phyloP scores from a whole-genome alignment of 169 alveolate genomes.

The Miamiensis avidus region DNA sequence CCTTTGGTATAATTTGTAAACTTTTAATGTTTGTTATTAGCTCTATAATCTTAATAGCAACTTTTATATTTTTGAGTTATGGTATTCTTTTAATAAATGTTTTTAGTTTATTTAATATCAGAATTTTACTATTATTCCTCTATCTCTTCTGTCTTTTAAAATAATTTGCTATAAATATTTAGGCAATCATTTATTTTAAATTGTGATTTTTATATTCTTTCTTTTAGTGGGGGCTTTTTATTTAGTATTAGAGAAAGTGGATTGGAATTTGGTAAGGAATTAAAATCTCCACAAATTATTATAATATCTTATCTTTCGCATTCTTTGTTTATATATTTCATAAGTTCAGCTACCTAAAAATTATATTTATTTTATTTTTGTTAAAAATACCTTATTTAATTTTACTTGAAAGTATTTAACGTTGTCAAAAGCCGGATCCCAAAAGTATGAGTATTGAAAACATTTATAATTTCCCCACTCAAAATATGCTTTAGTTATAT shows the following conservation, averaged over 20 bases:
- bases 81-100: too few species aligned
- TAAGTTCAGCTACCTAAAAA: neutral
- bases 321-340: too few species aligned
- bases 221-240: neutral
- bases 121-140: neutral
- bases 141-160: neutral
- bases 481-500: too few species aligned
- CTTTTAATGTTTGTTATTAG: neutral
- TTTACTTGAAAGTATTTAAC: neutral
- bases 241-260: neutral
- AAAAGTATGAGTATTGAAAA: neutral
- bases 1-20: neutral
- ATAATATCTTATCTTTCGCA: neutral
- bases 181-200: neutral
- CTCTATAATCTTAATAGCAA: neutral
- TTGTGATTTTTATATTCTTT: neutral
- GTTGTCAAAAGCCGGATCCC: neutral
- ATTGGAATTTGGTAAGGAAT: neutral
- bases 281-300: neutral
- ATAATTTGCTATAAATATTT: too few species aligned
- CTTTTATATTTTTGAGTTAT: neutral
- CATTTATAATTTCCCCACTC: too few species aligned
- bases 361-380: too few species aligned
- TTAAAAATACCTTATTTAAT: too few species aligned
- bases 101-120: neutral